These are phyloP conservation scores for Coleophoma eucalyptorum DNA, from an alignment of 2,329 filamentous ascomycete species.

Conservation along the genomic window DNA sequence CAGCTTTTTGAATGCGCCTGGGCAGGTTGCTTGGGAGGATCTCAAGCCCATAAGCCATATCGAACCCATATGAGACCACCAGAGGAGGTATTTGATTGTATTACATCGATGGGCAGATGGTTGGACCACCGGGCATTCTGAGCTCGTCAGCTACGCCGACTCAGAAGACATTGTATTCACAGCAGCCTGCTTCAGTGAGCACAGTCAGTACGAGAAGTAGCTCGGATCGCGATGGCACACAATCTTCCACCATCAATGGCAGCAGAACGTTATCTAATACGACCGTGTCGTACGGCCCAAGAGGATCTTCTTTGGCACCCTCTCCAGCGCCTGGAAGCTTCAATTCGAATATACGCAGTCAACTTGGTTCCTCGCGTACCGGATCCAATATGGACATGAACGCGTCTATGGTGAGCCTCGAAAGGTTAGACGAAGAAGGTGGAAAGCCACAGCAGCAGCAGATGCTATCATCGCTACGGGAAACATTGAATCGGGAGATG, in stretches of 20 bases:
- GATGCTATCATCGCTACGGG: conserved; percentile 70
- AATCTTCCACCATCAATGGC: conserved; percentile 39
- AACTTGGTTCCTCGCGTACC: conserved; percentile 58
- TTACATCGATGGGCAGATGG: conserved; percentile 29
- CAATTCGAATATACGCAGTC: conserved; percentile 78
- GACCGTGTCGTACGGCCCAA: conserved; percentile 59
- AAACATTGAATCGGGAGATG: conserved; percentile 88
- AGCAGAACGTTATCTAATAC: conserved; percentile 48
- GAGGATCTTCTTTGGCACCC: conserved; percentile 67
- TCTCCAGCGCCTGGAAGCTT: conserved; percentile 79
- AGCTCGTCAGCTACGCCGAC: conserved; percentile 50
- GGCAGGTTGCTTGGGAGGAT: conserved; percentile 10
- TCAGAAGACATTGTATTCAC: conserved; percentile 46
- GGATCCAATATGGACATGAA: conserved; percentile 56
- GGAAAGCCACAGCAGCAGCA: conserved; percentile 65
- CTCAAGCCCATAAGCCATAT: conserved; percentile 13
- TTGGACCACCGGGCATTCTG: conserved; percentile 41
- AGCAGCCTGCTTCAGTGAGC: conserved; percentile 35
- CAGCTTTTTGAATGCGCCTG: conserved; percentile 1
- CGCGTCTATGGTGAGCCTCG: conserved; percentile 41
- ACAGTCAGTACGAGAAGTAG: conserved; percentile 39
- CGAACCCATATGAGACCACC: conserved; percentile 24
- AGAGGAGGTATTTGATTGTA: conserved; percentile 18
- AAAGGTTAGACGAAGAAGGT: conserved; percentile 62
- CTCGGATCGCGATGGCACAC: conserved; percentile 54